These are phyloP conservation scores for Aleurites moluccanus DNA, from an alignment of 441 rosid species.

Conservation along the genomic window DNA sequence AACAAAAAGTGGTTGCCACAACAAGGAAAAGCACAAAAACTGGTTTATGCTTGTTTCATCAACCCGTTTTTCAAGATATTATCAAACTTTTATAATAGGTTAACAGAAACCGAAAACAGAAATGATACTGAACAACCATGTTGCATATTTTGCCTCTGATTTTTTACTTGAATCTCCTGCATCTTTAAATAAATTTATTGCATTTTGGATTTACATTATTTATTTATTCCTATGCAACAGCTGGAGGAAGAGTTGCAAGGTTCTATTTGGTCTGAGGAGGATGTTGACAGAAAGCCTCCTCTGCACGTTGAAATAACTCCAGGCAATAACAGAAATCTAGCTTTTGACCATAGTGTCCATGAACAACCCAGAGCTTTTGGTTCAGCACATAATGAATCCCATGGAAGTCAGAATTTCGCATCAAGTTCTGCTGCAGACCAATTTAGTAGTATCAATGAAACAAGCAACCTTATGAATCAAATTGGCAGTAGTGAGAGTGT, in stretches of 20 bases:
- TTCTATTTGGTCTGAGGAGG: constrained; percentile 9
- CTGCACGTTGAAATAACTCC: constrained; percentile 12
- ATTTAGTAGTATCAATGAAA: constrained; percentile 6
- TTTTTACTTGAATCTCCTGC: not conserved
- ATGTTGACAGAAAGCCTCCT: constrained; percentile 12
- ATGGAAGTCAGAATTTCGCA: constrained; percentile 7
- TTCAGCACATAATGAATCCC: no score
- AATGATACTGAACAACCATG: no score
- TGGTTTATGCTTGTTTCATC: constrained; percentile 1
- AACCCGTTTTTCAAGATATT: no score
- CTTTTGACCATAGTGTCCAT: not conserved
- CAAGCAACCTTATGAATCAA: constrained; percentile 22
- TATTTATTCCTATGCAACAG: constrained; percentile 32
- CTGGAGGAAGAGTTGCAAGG: constrained; percentile 20
- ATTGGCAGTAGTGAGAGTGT: constrained; percentile 23
- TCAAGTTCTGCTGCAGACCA: constrained; percentile 25
- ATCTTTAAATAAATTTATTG: not conserved
- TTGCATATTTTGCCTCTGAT: not conserved
- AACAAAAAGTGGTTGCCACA: no score
- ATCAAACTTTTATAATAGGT: no score
- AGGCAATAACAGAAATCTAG: not conserved
- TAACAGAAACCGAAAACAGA: no score
- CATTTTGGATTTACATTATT: not conserved
- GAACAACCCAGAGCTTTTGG: not conserved
- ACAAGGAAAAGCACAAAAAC: no score